Conservation (phyloP, 441 rosid genomes). For the Croton setiger region DNA sequence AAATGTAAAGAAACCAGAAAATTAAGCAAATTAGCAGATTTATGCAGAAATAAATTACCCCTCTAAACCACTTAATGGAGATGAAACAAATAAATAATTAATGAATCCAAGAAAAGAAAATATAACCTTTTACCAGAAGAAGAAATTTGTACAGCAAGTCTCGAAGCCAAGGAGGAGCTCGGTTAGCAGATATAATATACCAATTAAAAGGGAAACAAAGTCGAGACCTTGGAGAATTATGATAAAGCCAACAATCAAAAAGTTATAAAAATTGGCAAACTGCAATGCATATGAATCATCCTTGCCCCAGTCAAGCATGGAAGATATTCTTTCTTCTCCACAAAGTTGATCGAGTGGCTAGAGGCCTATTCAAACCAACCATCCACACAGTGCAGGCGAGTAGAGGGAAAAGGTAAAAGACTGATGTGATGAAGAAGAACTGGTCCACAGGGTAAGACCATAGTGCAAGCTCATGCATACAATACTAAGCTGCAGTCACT, state of each 20-base stretch:
- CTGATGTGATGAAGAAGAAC: not conserved
- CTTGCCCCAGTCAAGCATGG: not conserved
- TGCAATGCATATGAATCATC: not conserved
- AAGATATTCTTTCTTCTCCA: not conserved
- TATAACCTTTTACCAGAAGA: not conserved
- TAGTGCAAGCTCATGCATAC: not conserved
- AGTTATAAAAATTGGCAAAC: not conserved
- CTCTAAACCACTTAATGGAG: not conserved
- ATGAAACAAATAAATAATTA: not conserved
- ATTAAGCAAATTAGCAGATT: not conserved
- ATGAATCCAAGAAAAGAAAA: not conserved
- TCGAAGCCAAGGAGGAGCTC: not conserved
- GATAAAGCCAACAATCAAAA: not conserved
- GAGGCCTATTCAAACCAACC: not conserved
- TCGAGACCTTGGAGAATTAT: not conserved
- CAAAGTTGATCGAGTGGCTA: not conserved
- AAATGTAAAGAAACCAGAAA: not conserved
- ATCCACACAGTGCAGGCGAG: not conserved
- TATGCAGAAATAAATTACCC: not conserved
- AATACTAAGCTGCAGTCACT: not conserved
- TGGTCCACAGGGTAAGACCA: not conserved
- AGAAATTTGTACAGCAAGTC: not conserved
- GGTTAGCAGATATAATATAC: not conserved
- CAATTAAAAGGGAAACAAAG: not conserved
- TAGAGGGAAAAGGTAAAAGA: not conserved